Evolutionary conservation across 805 yeast genomes (phyloP), one percentile per base, ranked within the genome.

Genomic region (Monosporozyma aquatica): DNA sequence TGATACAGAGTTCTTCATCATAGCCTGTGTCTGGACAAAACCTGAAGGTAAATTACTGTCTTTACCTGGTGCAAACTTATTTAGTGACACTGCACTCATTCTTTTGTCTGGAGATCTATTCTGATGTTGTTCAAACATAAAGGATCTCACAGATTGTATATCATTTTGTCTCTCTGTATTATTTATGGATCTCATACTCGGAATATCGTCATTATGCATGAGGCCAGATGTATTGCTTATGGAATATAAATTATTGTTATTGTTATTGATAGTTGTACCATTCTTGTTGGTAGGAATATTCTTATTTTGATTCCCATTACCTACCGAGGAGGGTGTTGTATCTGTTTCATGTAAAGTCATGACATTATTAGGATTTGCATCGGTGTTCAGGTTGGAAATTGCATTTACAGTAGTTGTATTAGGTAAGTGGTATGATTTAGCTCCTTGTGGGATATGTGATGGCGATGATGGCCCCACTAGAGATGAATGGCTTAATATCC

Each of bases 51-150:
- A 11, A 32, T 21, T 34, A 17, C 23, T 23, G 8, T 17, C 20
- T 15, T 30, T 30, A 24, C 33, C 38, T 9, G 34, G 14, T 29
- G 26, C 20, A 20, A 41, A 41, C 35, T 48, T 51, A 5, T 49
- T 43, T 14, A 54, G 30, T 6, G 58, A 52, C 3, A 51, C 38
- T 11, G 52, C 37, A 33, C 58, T 53, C 23, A 47, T 33, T 23
- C 60, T 47, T 30, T 58, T 59, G 8, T 53, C 54, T 4, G 64
- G 63, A 1, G 63, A 56, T 25, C 50, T 43, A 8, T 40, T 24
- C 21, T 32, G 40, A 10, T 37, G 47, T 10, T 48, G 48, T 18
- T 51, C 56, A 2, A 53, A 47, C 3, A 47, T 29, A 32, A 49
- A 50, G 4, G 64, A 58, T 42, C 50, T 47, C 4, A 55, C 52